Base-by-base conservation (phyloP, 148 eudicot genomes). In the Polygonum maritimum region DNA sequence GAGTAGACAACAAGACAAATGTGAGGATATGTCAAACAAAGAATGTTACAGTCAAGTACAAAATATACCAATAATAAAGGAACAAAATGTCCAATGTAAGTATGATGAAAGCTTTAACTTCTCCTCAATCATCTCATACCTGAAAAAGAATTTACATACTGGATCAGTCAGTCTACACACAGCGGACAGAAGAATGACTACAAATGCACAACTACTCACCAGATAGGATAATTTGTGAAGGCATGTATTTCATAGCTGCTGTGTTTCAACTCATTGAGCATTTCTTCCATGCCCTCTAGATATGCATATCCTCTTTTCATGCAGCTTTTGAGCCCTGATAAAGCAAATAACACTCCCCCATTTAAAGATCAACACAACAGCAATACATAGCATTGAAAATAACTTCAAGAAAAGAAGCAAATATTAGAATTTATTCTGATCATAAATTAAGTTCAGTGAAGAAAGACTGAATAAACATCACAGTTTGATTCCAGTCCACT, bases 81-180 rank as follows among this genome's bases (percentile, higher is more conserved):
- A 94, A 82, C 98, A 91, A 78, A 94, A 94, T 70, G 98, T 91
- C 98, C 98, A 94, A 60, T 94, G 88, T 79, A 94, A 81, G 86
- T 90, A 94, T 36, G 81, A 77, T 40, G 98, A 90, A 67, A 94
- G 91, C 76, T 90, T 87, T 82, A 94, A 85, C 82, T 94, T 91
- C 57, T 94, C 97, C 76, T 94, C 98, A 69, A 94, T 94, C 85
- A 94, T 81, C 83, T 86, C 78, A 73, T 87, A 91, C 98, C 97
- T 94, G 78, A 79, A 77, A 77, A 39, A 69, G 74, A 8, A 48
- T 13, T 48, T 38, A 14, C 18, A 40, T 19, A 78, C 75, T 10
- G 16, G 5, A 63, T 39, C 21, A 54, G 1, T 5, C 51, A 74
- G 11, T 67, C 41, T 22, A 60, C 69, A 57, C 33, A 3, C 35